A percentile compares a stretch with the other conserved stretches of the same genome.
phyloP scores from a whole-genome alignment of 768 basidiomycete species.

The Lanmaoa pseudosensibilis region DNA sequence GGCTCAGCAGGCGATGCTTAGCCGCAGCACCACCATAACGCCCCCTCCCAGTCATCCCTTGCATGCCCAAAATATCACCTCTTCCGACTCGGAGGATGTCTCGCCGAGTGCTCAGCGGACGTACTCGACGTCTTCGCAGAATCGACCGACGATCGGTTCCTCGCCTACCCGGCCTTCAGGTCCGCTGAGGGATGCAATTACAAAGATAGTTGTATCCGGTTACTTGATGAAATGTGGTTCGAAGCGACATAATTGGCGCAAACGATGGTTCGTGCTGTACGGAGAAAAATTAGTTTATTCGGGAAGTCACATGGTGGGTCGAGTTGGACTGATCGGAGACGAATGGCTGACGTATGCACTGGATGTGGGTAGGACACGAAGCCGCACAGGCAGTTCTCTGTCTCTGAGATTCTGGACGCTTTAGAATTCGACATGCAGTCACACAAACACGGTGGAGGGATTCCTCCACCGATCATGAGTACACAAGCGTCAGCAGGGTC shows the following conservation, averaged over 20 bases:
- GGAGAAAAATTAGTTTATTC: constrained; percentile 86
- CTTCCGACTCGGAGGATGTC: constrained; percentile 79
- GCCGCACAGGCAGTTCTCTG: constrained; percentile 82
- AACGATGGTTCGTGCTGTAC: constrained; percentile 95
- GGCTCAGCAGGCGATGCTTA: constrained; percentile 26
- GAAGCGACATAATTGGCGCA: constrained; percentile 92
- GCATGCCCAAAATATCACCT: constrained; percentile 55
- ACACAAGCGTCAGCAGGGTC: constrained; percentile 38
- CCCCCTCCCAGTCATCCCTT: constrained; percentile 47
- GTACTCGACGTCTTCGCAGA: constrained; percentile 47
- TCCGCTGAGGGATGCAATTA: constrained; percentile 51
- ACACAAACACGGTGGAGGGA: constrained; percentile 43
- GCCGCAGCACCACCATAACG: constrained; percentile 38
- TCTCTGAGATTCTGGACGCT: constrained; percentile 86
- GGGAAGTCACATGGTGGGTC: constrained; percentile 90
- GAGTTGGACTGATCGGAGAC: constrained; percentile 9
- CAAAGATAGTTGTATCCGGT: constrained; percentile 78
- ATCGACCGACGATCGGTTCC: constrained; percentile 37
- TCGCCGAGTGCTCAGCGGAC: constrained; percentile 46
- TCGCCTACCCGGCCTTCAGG: constrained; percentile 46
- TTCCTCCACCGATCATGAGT: constrained; percentile 33
- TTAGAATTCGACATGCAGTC: constrained; percentile 77
- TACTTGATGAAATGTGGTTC: constrained; percentile 97
- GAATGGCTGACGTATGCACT: constrained; percentile 7
- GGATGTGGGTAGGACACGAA: constrained; percentile 71